Base-by-base conservation (phyloP, 768 basidiomycete genomes). In the Pholiota microspora region DNA sequence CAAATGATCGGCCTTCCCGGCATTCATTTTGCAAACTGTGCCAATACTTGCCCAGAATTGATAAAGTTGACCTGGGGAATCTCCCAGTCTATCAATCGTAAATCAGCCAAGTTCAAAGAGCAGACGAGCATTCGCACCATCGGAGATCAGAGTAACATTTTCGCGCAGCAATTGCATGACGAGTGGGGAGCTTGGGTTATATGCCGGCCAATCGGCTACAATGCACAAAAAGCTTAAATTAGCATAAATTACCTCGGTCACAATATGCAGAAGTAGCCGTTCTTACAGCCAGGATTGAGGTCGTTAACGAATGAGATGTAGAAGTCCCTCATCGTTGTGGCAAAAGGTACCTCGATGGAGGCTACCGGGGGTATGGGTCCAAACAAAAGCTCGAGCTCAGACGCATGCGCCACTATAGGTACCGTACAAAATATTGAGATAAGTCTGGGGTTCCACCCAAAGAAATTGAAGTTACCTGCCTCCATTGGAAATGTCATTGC, bases 271-370 rank as follows among this genome's bases (percentile, higher is more conserved):
- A n/a, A n/a, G 27, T 45, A 36, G n/a, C 16, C 18, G 53, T n/a
- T 69, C 77, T 29, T 57, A 84, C 83, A 45, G 35, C 83, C 82
- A 4, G 83, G 84, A 57, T 77, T 71, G 46, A 84, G 70, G 57
- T 84, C 80, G 58, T 76, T 70, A 16, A 83, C 71, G 59, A 85
- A 85, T 50, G 74, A 78, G 68, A 85, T 72, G 59, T 79, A 85
- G 53, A 80, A 81, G 57, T 79, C 79, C 2, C 74, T 69, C 68
- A 79, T 70, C 49, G 71, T 70, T 38, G 76, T 74, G 2, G 84
- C 71, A 32, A 85, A 81, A 0, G 68, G 71, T 8, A 53, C 64
- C 59, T 84, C 79, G 7, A 75, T 62, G 1, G 72, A 7, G n/a
- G 70, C 68, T 12, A 59, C 64, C 3, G 62, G 18, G 2, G 78